These are phyloP conservation scores for Omphalea diandra DNA, from an alignment of 441 rosid species.

Conservation along the genomic window DNA sequence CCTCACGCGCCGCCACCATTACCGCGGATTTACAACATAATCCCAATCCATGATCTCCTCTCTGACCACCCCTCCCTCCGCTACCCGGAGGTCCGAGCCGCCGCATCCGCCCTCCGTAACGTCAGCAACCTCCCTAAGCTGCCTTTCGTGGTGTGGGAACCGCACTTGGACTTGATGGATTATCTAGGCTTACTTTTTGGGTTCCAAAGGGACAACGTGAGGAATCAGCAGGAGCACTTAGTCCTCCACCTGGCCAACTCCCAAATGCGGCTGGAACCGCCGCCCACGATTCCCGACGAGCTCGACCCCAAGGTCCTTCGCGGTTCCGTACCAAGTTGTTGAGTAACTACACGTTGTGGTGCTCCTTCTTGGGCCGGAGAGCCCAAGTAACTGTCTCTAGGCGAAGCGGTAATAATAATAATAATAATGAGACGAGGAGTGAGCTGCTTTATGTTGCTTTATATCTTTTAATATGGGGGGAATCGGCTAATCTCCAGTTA, in stretches of 20 bases:
- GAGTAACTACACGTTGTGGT: slow-evolving; percentile 77
- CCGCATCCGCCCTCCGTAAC: slow-evolving; percentile 61
- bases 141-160: slow-evolving; percentile 53
- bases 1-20: slow-evolving; percentile 28
- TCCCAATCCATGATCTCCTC: slow-evolving; percentile 82
- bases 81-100: slow-evolving; percentile 90
- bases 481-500: slow-evolving; percentile 75
- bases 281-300: slow-evolving; percentile 63
- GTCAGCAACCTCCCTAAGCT: slow-evolving; percentile 69
- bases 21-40: slow-evolving; percentile 55
- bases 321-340: slow-evolving; percentile 62
- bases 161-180: slow-evolving; percentile 68
- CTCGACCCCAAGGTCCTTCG: slow-evolving; percentile 69
- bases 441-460: slow-evolving; percentile 78
- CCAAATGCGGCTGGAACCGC: slow-evolving; percentile 88
- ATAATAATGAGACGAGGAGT: slow-evolving; percentile 52
- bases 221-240: slow-evolving; percentile 83
- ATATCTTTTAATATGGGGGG: slow-evolving; percentile 87
- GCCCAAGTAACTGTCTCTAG: slow-evolving; percentile 68
- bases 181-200: slow-evolving; percentile 78
- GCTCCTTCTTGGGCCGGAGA: slow-evolving; percentile 64
- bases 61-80: slow-evolving; percentile 94
- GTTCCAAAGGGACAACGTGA: slow-evolving; percentile 69
- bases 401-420: no score
- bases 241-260: slow-evolving; percentile 87